Conservation (phyloP, 1,284 basidiomycete genomes). For the Cerrena zonata region DNA sequence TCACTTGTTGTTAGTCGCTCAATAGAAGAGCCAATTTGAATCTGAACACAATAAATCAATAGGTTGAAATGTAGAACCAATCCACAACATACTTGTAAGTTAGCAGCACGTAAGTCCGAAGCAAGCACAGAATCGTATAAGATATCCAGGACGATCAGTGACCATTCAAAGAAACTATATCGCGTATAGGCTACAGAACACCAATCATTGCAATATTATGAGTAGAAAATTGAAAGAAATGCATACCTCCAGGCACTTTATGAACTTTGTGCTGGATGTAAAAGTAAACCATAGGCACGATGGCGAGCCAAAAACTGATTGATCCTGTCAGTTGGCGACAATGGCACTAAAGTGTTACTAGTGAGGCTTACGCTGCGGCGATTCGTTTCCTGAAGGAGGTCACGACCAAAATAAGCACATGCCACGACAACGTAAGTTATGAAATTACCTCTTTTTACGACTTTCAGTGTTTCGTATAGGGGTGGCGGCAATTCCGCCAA, state of each 20-base stretch:
- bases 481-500: slow-evolving; percentile 59
- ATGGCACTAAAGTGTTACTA: background rate
- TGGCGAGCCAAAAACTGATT: slow-evolving; percentile 60
- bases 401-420: slow-evolving; percentile 3
- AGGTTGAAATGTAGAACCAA: background rate
- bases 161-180: slow-evolving; percentile 87
- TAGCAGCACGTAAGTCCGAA: slow-evolving; percentile 53
- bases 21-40: slow-evolving; percentile 26
- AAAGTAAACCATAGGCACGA: slow-evolving; percentile 76
- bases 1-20: background rate
- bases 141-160: slow-evolving; percentile 74
- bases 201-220: slow-evolving; percentile 3
- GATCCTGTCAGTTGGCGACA: background rate
- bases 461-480: slow-evolving; percentile 34
- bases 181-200: slow-evolving; percentile 65
- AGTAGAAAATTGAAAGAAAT: background rate
- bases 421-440: background rate
- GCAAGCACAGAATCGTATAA: slow-evolving; percentile 68
- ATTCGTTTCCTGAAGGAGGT: slow-evolving; percentile 49
- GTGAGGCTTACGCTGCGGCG: slow-evolving; percentile 40
- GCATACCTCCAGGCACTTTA: slow-evolving; percentile 68
- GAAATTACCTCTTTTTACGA: slow-evolving; percentile 47
- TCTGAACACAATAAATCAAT: slow-evolving; percentile 19
- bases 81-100: slow-evolving; percentile 42
- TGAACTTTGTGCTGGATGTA: slow-evolving; percentile 82